Base-by-base conservation (phyloP, 768 basidiomycete species). In the Stropharia rugosoannulata region DNA sequence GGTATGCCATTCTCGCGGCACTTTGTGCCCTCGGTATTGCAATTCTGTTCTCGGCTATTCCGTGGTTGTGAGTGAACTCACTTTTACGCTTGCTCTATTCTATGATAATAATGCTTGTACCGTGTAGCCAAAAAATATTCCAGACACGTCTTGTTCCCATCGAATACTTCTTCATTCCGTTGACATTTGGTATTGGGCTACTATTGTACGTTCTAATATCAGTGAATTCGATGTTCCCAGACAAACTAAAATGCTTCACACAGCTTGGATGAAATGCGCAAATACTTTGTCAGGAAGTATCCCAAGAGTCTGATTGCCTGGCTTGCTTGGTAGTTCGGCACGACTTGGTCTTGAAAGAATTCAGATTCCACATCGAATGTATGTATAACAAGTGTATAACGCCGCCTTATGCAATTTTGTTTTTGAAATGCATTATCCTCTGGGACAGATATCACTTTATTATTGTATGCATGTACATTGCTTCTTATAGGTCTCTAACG, bases 81-180 rank as follows among this genome's bases (percentile, higher is more conserved):
- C 50, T 10, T 18, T 35, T 19, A 47, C 18, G 36, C 19, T 44
- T 11, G 27, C 10, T 7, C 41, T 13, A 15, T 10, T 5, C 54
- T 16, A 15, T 36, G 16, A n/a, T 36, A 19, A 48, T 47, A 39
- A 22, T 4, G 22, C 22, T 37, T 27, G 13, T 13, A 5, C 27
- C 45, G 35, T 27, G 16, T 18, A 68, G 67, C 70, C 81, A 84
- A 65, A 64, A 68, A 18, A 66, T 77, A 9, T 84, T 85, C 73
- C 67, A 75, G 56, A 84, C 80, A 0, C 70, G 78, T 25, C 72
- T 73, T 8, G 74, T 83, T 58, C 63, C 64, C 1, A 72, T 65
- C 15, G 73, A 80, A 59, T 67, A 76, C 61, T 79, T 80, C 63
- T 83, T 84, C 66, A 68, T 84, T 1, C 82, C 82, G 0, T 67